Conservation (phyloP, 1,139 yeast species). For the Nakaseomyces delphensis region DNA sequence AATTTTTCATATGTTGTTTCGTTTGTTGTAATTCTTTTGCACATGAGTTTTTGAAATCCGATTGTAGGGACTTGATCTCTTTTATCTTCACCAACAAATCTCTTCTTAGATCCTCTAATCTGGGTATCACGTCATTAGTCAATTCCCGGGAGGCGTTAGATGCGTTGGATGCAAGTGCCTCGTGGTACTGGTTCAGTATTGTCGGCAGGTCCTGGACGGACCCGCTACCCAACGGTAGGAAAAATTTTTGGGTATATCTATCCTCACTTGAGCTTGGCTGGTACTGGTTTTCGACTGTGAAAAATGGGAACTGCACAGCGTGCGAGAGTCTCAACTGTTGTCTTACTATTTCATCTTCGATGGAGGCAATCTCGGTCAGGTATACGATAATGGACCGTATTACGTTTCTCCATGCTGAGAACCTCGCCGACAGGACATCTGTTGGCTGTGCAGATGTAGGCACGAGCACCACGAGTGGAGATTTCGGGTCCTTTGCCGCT, state of each 20-base stretch:
- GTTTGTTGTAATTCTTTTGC: constrained; percentile 61
- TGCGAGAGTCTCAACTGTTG: constrained; percentile 77
- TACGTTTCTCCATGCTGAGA: constrained; percentile 77
- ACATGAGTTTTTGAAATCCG: constrained; percentile 74
- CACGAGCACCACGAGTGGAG: constrained; percentile 38
- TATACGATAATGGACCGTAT: constrained; percentile 67
- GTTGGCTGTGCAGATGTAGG: constrained; percentile 69
- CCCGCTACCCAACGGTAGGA: constrained; percentile 64
- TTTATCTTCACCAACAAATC: constrained; percentile 77
- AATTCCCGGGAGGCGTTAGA: constrained; percentile 66
- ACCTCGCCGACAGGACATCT: constrained; percentile 72
- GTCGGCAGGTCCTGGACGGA: constrained; percentile 76
- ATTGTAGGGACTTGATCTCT: constrained; percentile 70
- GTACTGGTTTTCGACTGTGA: constrained; percentile 25
- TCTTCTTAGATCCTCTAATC: constrained; percentile 73
- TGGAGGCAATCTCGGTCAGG: constrained; percentile 69
- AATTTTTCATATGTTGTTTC: constrained; percentile 42
- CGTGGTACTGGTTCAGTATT: constrained; percentile 61
- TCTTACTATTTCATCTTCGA: constrained; percentile 78
- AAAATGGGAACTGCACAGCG: constrained; percentile 55
- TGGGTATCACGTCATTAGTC: constrained; percentile 59
- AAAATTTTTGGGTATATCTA: constrained; percentile 28
- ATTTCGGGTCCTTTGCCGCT: constrained; percentile 32
- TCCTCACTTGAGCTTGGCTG: constrained; percentile 23
- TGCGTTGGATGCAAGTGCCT: constrained; percentile 59